Conservation (phyloP, 108 stramenopile species). For the Nannochloropsis gaditana region DNA sequence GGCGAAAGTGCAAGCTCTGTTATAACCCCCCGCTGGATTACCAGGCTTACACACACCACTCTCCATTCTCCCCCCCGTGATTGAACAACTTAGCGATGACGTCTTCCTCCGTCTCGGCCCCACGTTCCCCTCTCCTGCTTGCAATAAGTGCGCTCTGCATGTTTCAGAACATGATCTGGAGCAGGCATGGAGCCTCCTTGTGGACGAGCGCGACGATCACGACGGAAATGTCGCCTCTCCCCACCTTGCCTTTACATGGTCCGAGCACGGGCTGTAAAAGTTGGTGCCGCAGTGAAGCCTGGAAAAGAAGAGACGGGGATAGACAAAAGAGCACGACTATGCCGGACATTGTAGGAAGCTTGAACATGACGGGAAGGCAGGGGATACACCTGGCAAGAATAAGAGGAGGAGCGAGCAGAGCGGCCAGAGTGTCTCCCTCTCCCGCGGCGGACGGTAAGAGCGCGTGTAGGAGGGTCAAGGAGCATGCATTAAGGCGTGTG, state of each 20-base stretch:
- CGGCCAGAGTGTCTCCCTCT: neutral
- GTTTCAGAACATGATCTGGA: neutral
- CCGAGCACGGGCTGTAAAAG: neutral
- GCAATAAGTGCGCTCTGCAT: neutral
- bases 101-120: neutral
- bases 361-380: neutral
- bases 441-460: neutral
- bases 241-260: neutral
- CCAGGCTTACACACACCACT: neutral
- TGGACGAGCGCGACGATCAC: neutral
- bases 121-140: neutral
- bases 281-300: neutral
- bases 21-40: neutral
- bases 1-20: neutral
- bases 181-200: neutral
- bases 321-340: too few species aligned
- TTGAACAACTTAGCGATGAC: neutral
- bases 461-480: neutral
- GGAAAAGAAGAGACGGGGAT: neutral
- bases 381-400: neutral
- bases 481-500: too few species aligned
- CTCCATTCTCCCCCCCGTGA: neutral
- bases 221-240: neutral
- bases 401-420: constrained; percentile 4
- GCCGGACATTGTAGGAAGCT: neutral